Base-by-base conservation (phyloP, 257 asterid species). In the Forsythia viridissima region DNA sequence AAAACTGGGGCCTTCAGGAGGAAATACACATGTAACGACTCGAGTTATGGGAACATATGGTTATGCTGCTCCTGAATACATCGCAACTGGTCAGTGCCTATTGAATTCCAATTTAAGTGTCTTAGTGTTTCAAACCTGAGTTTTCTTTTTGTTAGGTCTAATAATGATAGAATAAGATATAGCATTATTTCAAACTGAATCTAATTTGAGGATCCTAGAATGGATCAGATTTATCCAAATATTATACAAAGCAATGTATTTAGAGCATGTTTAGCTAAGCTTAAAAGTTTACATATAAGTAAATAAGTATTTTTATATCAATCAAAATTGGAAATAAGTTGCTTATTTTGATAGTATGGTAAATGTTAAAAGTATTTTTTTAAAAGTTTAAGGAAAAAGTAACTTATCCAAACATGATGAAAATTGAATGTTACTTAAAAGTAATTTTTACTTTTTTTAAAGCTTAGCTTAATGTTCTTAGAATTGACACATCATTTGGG, bases 1-100 rank as follows among this genome's bases (percentile, higher is more conserved):
- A 4, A 84, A 86, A 76, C 79, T 83, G 80, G 93, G 91, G 42
- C 93, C 93, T 6, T 72, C 88, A 38, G 91, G 84, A 8, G 90
- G 87, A 30, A 65, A 84, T 11, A 66, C 93, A 74, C 93, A 89
- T 68, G 89, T 89, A n/a, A 89, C 93, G 76, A 89, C 93, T 57
- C 87, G 89, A 70, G 71, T 87, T 51, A 89, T 86, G 91, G 91
- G 93, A 71, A 87, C 91, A 13, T 39, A 61, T 5, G 93, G 91
- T 73, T 89, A 89, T 81, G 91, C 90, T 79, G 93, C 93, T 3
- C 93, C 93, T 38, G 93, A 89, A 73, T 89, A 89, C 76, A 20
- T 87, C 21, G 86, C 88, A 12, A 86, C 91, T 38, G 93, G 93
- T 87, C 71, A 80, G 84, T 51, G 71, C 67, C 70, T 71, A 15